Conservation (phyloP, 768 basidiomycete species). For the Grammothele lineata region DNA sequence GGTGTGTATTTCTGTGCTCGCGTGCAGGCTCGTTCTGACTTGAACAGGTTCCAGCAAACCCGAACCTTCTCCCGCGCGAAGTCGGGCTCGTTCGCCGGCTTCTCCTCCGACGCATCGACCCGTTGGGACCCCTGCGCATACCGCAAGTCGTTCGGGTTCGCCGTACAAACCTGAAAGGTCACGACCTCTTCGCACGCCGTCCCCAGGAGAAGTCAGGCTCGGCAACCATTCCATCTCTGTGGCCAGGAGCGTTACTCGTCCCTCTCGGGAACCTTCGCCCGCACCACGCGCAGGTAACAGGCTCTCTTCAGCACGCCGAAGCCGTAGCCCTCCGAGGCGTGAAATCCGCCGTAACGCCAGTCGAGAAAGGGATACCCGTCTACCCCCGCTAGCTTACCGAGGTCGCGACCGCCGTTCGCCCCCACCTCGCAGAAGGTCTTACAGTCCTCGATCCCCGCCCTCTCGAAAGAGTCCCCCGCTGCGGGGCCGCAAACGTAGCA, state of each 20-base stretch:
- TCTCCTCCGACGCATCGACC: conserved; percentile 6
- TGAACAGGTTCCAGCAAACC: conserved; percentile 1
- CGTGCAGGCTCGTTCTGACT: background rate
- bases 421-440: conserved; percentile 5
- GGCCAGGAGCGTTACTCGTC: background rate
- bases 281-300: conserved; percentile 3
- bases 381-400: conserved; percentile 2
- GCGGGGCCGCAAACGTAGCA: background rate
- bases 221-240: conserved; percentile 12
- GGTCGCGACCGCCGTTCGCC: conserved; percentile 8
- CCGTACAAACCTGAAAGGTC: conserved; percentile 11
- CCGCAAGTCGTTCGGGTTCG: conserved; percentile 10
- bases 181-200: conserved; percentile 6
- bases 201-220: conserved; percentile 7
- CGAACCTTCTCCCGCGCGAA: conserved; percentile 2
- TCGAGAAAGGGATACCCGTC: background rate
- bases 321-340: conserved; percentile 14
- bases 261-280: conserved; percentile 6
- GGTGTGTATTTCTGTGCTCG: conserved; percentile 11
- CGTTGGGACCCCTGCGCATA: conserved; percentile 2
- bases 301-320: conserved; percentile 2
- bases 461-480: conserved; percentile 5
- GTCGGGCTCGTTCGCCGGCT: conserved; percentile 11
- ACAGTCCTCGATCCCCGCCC: conserved; percentile 4
- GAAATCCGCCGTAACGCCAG: conserved; percentile 1